A percentile compares a stretch with the other conserved stretches of the same genome.
phyloP scores from a whole-genome alignment of 225 moss, liverwort and hornwort species.

The Marchantia paleacea region DNA sequence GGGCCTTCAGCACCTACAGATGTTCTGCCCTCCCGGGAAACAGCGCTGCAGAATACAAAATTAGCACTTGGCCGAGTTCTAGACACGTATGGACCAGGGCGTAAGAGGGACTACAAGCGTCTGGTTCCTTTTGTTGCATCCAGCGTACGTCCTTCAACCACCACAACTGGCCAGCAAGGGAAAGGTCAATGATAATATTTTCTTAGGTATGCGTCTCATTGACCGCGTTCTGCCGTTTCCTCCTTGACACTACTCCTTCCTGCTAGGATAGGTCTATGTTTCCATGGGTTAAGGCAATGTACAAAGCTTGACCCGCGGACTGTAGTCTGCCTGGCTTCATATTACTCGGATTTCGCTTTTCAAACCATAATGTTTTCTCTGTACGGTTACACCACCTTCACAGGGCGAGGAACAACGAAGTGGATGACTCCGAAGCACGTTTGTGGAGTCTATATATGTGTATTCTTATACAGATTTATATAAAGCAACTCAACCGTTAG shows the following conservation, averaged over 20 bases:
- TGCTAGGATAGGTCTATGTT: too few species aligned
- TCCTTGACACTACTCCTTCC: not conserved
- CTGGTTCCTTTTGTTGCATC: constrained; percentile 88
- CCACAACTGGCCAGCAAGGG: constrained; percentile 27
- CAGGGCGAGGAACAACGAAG: not conserved
- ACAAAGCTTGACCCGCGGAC: not conserved
- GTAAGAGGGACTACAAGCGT: constrained; percentile 93
- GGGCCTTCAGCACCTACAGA: constrained; percentile 64
- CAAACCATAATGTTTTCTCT: not conserved
- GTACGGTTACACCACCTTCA: too few species aligned
- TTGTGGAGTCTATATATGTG: too few species aligned
- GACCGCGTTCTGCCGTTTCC: too few species aligned
- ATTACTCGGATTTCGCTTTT: not conserved
- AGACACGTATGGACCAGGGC: constrained; percentile 96
- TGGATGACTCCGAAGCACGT: not conserved
- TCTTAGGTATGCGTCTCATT: not conserved
- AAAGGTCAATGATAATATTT: constrained; percentile 23
- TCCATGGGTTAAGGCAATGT: not conserved
- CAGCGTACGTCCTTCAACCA: constrained; percentile 42
- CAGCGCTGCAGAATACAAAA: constrained; percentile 86
- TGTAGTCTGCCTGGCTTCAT: not conserved
- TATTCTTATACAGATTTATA: not conserved
- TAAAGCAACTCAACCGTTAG: not conserved
- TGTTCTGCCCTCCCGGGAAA: constrained; percentile 93
- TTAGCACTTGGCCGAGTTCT: constrained; percentile 89